These are phyloP conservation scores for Suhomyces yuchorum DNA, from an alignment of 1,139 yeast genomes.

Conservation along the genomic window DNA sequence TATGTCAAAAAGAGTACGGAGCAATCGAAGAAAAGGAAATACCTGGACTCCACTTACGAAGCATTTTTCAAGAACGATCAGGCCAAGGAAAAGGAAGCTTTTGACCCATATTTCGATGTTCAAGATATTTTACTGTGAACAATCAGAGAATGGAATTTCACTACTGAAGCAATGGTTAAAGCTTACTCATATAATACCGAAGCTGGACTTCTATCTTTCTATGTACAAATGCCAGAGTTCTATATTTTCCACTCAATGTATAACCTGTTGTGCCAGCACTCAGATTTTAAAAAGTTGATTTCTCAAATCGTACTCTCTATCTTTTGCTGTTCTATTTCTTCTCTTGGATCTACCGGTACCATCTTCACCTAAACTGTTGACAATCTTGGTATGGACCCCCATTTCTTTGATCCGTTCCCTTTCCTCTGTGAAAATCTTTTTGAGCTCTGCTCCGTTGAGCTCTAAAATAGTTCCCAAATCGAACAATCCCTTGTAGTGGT, in stretches of 20 bases:
- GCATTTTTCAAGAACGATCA: constrained; percentile 16
- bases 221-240: neutral
- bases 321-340: constrained; percentile 49
- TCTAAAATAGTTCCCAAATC: constrained; percentile 41
- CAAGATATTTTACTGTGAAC: constrained; percentile 23
- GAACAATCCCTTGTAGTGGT: constrained; percentile 36
- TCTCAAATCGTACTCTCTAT: constrained; percentile 44
- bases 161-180: constrained; percentile 22
- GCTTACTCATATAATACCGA: constrained; percentile 41
- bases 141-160: too few species aligned
- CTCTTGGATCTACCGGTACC: constrained; percentile 39
- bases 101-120: constrained; percentile 38
- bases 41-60: constrained; percentile 14
- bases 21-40: constrained; percentile 17
- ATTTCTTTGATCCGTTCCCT: constrained; percentile 32
- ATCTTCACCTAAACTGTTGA: constrained; percentile 43
- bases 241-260: neutral
- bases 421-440: constrained; percentile 31
- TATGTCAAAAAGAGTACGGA: constrained; percentile 22
- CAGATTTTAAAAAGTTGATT: constrained; percentile 44
- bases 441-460: constrained; percentile 29
- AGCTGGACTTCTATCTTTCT: constrained; percentile 4
- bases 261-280: neutral
- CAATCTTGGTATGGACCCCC: constrained; percentile 33
- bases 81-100: constrained; percentile 14